These are phyloP conservation scores for Pleurotus tuber-regium DNA, from an alignment of 768 basidiomycete species.

Conservation along the genomic window DNA sequence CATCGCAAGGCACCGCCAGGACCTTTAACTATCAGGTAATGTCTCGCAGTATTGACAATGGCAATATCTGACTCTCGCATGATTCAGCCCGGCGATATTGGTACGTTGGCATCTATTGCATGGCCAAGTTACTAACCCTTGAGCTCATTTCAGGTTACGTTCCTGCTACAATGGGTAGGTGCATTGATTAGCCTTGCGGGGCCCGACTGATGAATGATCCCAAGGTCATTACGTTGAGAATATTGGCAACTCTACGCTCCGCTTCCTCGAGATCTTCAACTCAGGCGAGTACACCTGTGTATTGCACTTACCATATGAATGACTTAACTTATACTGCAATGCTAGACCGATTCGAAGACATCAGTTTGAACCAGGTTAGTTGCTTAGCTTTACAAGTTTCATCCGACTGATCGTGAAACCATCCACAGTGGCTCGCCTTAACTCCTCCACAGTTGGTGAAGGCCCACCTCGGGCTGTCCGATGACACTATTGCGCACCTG, in stretches of 20 bases:
- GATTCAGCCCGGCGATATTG: slow-evolving; percentile 37
- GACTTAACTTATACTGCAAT: background rate
- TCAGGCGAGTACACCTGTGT: slow-evolving; percentile 29
- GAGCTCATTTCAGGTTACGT: slow-evolving; percentile 41
- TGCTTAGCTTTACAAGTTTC: background rate
- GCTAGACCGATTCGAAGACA: slow-evolving; percentile 29
- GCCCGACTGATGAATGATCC: background rate
- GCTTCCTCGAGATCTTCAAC: slow-evolving; percentile 48
- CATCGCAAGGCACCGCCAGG: slow-evolving; percentile 46
- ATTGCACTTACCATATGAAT: background rate
- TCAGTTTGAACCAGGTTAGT: slow-evolving; percentile 15
- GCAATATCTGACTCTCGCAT: background rate
- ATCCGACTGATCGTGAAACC: background rate
- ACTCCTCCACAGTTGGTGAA: slow-evolving; percentile 45
- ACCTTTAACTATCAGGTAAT: slow-evolving; percentile 59
- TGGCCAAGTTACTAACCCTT: slow-evolving; percentile 5
- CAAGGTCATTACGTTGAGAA: slow-evolving; percentile 56
- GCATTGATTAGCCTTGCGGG: background rate
- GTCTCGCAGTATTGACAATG: background rate
- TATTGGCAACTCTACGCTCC: slow-evolving; percentile 45
- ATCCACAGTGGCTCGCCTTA: slow-evolving; percentile 34
- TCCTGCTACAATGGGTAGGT: slow-evolving; percentile 52
- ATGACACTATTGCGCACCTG: slow-evolving; percentile 31
- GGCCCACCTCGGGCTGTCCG: slow-evolving; percentile 39
- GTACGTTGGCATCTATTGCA: slow-evolving; percentile 22